These are phyloP conservation scores for Cryphonectria radicalis DNA, from an alignment of 2,329 filamentous ascomycete genomes.

Conservation along the genomic window DNA sequence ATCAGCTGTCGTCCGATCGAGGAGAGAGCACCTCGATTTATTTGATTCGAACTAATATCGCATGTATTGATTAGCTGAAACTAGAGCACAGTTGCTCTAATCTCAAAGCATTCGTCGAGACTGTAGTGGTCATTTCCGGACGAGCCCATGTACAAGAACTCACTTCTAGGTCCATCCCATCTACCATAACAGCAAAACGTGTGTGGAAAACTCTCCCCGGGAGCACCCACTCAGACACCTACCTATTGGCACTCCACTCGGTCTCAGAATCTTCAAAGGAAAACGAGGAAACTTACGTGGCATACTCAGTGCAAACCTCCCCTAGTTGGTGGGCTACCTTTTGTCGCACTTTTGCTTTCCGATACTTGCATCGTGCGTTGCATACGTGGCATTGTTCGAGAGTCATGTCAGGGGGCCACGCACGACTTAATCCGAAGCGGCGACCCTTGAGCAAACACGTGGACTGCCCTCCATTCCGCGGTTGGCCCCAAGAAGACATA, in stretches of 20 bases:
- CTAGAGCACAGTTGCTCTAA: not conserved
- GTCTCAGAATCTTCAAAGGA: no score
- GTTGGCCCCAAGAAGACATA: not conserved
- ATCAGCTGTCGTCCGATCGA: not conserved
- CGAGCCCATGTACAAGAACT: no score
- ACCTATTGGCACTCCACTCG: no score
- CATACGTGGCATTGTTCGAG: not conserved
- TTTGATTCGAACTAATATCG: not conserved
- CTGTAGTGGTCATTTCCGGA: no score
- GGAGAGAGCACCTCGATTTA: not conserved
- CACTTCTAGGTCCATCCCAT: not conserved
- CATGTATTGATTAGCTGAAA: not conserved
- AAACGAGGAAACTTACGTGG: not conserved
- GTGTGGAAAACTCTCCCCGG: no score
- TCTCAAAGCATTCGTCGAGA: not conserved
- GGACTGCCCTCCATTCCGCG: not conserved
- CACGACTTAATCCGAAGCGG: not conserved
- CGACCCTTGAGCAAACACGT: not conserved
- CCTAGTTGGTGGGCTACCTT: no score
- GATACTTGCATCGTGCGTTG: not conserved
- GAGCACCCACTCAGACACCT: no score
- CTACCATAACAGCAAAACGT: no score
- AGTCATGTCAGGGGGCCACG: not conserved
- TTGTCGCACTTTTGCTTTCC: not conserved
- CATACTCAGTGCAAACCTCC: not conserved